phyloP scores from a whole-genome alignment of 441 rosid genomes.

The Brassica balearica region DNA sequence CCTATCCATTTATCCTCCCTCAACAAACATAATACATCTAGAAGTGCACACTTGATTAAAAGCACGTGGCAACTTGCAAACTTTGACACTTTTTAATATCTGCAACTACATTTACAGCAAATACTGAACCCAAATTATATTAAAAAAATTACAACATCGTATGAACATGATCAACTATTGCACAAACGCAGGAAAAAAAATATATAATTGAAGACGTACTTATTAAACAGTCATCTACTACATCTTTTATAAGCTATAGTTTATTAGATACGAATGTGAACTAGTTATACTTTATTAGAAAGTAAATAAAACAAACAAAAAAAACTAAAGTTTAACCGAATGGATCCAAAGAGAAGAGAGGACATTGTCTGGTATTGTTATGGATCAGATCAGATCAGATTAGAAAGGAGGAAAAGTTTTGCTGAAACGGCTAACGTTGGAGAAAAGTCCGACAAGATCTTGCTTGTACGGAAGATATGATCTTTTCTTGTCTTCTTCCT shows the following conservation, averaged over 20 bases:
- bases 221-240: constrained; percentile 15
- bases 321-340: neutral
- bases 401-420: constrained; percentile 50
- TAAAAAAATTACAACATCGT: neutral
- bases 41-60: neutral
- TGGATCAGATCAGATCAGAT: neutral
- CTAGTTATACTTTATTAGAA: neutral
- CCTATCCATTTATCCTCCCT: neutral
- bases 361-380: neutral
- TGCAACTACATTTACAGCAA: constrained; percentile 16
- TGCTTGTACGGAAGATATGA: constrained; percentile 80
- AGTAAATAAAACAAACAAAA: neutral
- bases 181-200: neutral
- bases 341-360: constrained; percentile 21
- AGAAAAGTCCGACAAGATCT: constrained; percentile 67
- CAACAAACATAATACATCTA: neutral
- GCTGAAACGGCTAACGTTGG: constrained; percentile 50
- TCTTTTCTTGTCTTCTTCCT: constrained; percentile 60
- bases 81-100: neutral
- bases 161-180: constrained; percentile 9
- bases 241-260: constrained; percentile 6
- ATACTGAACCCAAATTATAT: constrained; percentile 11
- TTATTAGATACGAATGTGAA: constrained; percentile 26
- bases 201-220: neutral
- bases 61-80: constrained; percentile 7